These are phyloP conservation scores for Stagonosporopsis vannaccii DNA, from an alignment of 2,329 filamentous ascomycete species.

Conservation along the genomic window DNA sequence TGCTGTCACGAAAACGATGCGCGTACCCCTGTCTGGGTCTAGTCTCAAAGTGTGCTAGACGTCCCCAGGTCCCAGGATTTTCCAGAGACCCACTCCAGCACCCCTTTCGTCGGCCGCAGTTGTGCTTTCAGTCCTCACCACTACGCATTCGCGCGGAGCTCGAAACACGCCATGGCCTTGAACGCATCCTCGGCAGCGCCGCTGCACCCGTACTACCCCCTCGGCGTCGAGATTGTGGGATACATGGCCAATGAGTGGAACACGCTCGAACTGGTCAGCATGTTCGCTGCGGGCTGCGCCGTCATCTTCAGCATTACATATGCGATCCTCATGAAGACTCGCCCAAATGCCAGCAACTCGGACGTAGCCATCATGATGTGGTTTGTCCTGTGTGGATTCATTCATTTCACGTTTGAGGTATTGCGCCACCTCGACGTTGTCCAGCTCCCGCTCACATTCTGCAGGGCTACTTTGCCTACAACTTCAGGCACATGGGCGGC, in stretches of 20 bases:
- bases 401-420: conserved; percentile 59
- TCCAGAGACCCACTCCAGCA: not conserved
- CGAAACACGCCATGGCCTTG: conserved; percentile 12
- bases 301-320: conserved; percentile 66
- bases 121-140: not conserved
- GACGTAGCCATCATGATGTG: conserved; percentile 72
- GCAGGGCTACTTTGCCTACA: conserved; percentile 82
- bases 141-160: not conserved
- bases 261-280: conserved; percentile 64
- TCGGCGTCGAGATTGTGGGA: conserved; percentile 66
- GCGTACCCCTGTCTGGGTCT: not conserved
- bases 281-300: conserved; percentile 65
- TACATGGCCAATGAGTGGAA: conserved; percentile 72
- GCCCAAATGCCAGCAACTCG: conserved; percentile 59
- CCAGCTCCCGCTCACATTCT: conserved; percentile 70
- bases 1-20: not conserved
- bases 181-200: conserved; percentile 24
- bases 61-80: not conserved
- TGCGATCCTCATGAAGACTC: conserved; percentile 59
- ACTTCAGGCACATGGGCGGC: conserved; percentile 70
- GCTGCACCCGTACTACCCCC: conserved; percentile 74
- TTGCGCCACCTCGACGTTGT: no score
- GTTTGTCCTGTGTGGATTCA: conserved; percentile 76
- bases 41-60: not conserved
- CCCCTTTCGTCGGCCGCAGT: conserved; percentile 9